A percentile compares a stretch with the other conserved stretches of the same genome.
Evolutionary conservation across 495 filamentous ascomycete genomes (phyloP).

Genomic region (Apodospora peruviana): DNA sequence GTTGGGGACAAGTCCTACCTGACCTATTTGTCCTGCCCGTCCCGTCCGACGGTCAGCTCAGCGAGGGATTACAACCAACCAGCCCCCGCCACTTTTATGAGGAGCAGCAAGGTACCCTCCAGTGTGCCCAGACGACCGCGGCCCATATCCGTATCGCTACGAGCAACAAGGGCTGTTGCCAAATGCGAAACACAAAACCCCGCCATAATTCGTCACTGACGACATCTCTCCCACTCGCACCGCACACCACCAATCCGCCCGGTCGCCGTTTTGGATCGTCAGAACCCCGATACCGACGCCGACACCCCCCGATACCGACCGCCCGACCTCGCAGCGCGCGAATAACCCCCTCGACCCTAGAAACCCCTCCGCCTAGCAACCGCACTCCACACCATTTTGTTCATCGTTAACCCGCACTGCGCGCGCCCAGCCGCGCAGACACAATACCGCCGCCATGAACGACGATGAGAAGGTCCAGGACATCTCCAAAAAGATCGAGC

Average conservation of each 20-base stretch:
- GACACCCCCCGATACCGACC: background rate
- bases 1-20: too few relatives aligned
- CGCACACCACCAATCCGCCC: background rate
- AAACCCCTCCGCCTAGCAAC: conserved; percentile 1
- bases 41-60: too few relatives aligned
- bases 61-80: too few relatives aligned
- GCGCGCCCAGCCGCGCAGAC: conserved; percentile 35
- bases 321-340: background rate
- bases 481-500: conserved; percentile 95
- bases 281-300: conserved; percentile 1
- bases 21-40: too few relatives aligned
- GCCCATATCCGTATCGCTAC: conserved; percentile 5
- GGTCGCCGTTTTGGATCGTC: background rate
- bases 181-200: conserved; percentile 32
- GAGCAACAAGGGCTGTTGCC: conserved; percentile 17
- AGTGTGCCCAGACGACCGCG: too few relatives aligned
- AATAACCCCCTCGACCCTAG: background rate
- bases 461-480: conserved; percentile 79
- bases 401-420: conserved; percentile 18
- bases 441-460: conserved; percentile 48
- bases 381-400: conserved; percentile 10
- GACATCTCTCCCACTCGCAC: conserved; percentile 18
- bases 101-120: conserved; percentile 13
- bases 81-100: conserved; percentile 6
- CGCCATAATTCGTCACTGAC: conserved; percentile 31